These are phyloP conservation scores for Skeletonema potamos DNA, from an alignment of 108 stramenopile genomes.

Conservation along the genomic window DNA sequence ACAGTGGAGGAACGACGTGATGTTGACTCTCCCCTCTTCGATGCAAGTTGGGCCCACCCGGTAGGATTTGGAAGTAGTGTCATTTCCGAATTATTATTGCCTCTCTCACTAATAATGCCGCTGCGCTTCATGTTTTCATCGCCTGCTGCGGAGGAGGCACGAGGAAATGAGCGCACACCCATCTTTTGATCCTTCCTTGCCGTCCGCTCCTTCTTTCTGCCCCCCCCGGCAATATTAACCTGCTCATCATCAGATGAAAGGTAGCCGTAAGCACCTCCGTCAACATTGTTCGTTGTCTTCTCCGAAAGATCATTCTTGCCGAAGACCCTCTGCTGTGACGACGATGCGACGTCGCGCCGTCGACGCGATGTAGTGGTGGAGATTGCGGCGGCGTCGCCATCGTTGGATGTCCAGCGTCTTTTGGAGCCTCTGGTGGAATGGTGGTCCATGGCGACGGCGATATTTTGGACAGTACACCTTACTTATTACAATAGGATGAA, in stretches of 20 bases:
- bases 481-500: too few species aligned
- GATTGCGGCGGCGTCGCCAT: not conserved
- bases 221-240: not conserved
- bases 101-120: not conserved
- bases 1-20: slow-evolving; percentile 2
- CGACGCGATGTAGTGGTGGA: not conserved
- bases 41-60: slow-evolving; percentile 12
- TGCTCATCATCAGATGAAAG: slow-evolving; percentile 29
- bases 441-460: not conserved
- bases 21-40: not conserved
- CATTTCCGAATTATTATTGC: not conserved
- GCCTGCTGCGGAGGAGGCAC: not conserved
- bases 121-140: not conserved
- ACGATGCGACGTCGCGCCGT: not conserved
- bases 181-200: slow-evolving; percentile 1
- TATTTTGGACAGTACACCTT: too few species aligned
- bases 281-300: slow-evolving; percentile 9
- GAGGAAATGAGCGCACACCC: slow-evolving; percentile 10
- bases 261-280: slow-evolving; percentile 19
- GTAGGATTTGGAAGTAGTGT: slow-evolving; percentile 14
- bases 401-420: not conserved
- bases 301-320: slow-evolving; percentile 17
- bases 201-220: not conserved
- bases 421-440: not conserved
- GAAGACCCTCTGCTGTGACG: not conserved